Conservation (phyloP, 129 eudicot species). For the Saussurea involucrata region DNA sequence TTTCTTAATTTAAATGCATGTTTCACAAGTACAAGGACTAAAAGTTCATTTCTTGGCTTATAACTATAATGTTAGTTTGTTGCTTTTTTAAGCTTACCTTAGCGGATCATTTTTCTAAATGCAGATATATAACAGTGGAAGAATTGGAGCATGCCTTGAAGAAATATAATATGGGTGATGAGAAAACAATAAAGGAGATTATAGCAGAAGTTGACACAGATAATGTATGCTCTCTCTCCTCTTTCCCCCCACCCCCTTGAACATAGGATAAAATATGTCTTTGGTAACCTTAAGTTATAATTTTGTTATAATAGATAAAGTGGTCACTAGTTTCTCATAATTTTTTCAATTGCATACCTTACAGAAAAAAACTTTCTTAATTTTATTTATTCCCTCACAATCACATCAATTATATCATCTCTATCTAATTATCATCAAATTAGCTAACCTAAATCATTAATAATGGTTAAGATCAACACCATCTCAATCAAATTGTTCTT, state of each 20-base stretch:
- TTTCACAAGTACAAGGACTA: background rate
- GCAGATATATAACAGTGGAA: slow-evolving; percentile 87
- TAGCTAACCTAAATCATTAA: background rate
- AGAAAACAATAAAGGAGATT: slow-evolving; percentile 87
- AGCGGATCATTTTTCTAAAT: slow-evolving; percentile 12
- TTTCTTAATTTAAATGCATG: background rate
- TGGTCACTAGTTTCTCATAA: background rate
- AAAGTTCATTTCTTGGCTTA: slow-evolving; percentile 1
- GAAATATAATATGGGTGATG: slow-evolving; percentile 95
- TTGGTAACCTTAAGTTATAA: background rate
- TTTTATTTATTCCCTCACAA: background rate
- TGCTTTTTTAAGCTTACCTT: slow-evolving; percentile 6
- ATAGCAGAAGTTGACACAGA: slow-evolving; percentile 98
- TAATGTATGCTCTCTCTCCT: slow-evolving; percentile 46
- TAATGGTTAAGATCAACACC: background rate
- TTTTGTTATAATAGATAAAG: background rate
- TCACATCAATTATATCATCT: background rate
- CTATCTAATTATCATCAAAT: background rate
- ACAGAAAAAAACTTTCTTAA: background rate
- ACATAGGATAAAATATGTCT: background rate
- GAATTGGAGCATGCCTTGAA: slow-evolving; percentile 90
- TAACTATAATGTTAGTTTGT: background rate
- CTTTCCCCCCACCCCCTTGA: background rate
- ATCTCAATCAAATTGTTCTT: background rate
- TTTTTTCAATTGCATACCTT: background rate